phyloP scores from a whole-genome alignment of 805 yeast species.

The Debaryomyces maramus region DNA sequence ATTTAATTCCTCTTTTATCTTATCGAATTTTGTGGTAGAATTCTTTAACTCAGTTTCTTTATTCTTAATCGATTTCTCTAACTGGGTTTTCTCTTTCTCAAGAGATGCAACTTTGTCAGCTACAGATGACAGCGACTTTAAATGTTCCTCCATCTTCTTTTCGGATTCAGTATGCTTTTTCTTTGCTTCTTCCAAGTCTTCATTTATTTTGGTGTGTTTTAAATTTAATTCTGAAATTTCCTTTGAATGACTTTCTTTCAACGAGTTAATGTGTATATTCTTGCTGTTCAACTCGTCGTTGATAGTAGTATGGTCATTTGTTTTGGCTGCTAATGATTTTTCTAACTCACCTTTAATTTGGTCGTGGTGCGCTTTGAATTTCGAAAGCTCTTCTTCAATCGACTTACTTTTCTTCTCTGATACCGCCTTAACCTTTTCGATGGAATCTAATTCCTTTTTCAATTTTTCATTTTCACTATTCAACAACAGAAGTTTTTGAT shows the following conservation, averaged over 20 bases:
- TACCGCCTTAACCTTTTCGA: background rate
- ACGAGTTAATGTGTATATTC: background rate
- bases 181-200: conserved; percentile 5
- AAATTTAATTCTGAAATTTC: conserved; percentile 1
- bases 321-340: conserved; percentile 5
- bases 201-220: background rate
- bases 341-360: conserved; percentile 2
- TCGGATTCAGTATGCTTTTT: conserved; percentile 3
- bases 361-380: background rate
- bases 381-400: background rate
- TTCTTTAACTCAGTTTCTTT: background rate
- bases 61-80: background rate
- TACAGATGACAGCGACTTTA: background rate
- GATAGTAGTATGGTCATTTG: background rate
- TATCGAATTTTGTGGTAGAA: background rate
- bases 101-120: background rate
- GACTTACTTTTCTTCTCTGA: background rate
- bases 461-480: conserved; percentile 1
- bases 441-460: background rate
- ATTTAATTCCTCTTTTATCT: conserved; percentile 6
- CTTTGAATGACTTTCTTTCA: conserved; percentile 3
- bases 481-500: conserved; percentile 4
- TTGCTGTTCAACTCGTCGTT: background rate
- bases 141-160: background rate
- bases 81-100: background rate